A percentile compares a stretch with the other conserved stretches of the same genome.
phyloP scores from a whole-genome alignment of 2,329 filamentous ascomycete genomes.

The Aspergillus japonicus region DNA sequence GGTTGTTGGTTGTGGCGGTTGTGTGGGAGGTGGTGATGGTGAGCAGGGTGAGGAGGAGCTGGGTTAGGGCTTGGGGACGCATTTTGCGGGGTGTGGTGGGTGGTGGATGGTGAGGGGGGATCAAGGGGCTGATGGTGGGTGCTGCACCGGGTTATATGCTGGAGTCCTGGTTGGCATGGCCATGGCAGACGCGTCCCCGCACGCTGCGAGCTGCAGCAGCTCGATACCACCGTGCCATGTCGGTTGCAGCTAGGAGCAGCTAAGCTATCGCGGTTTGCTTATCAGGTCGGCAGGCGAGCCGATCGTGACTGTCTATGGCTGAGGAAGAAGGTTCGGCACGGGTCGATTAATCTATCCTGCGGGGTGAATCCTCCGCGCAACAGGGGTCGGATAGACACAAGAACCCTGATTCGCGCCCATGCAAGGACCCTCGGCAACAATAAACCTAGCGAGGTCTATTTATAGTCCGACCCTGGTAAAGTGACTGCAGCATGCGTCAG shows the following conservation, averaged over 20 bases:
- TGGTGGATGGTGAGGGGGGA: no score
- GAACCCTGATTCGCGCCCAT: not conserved
- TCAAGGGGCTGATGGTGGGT: no score
- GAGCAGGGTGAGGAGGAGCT: not conserved
- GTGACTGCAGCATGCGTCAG: not conserved
- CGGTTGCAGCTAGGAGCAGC: not conserved
- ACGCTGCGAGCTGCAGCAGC: not conserved
- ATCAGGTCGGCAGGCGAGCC: not conserved
- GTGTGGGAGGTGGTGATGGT: not conserved
- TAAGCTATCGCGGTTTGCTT: not conserved
- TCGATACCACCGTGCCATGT: conserved; percentile 4
- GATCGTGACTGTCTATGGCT: not conserved
- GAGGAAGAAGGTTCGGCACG: not conserved
- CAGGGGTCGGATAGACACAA: no score
- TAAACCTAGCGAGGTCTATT: not conserved
- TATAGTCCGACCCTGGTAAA: not conserved
- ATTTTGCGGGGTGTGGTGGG: not conserved
- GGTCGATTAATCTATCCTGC: not conserved
- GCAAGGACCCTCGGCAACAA: not conserved
- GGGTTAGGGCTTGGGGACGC: not conserved
- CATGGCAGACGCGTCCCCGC: not conserved
- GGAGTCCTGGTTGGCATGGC: no score
- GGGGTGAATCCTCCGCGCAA: no score
- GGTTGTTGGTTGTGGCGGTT: conserved; percentile 20
- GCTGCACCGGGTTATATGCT: not conserved